Evolutionary conservation across 768 basidiomycete genomes (phyloP), one percentile per base, ranked within the genome.

Genomic region (Amanita pseudoporphyria): DNA sequence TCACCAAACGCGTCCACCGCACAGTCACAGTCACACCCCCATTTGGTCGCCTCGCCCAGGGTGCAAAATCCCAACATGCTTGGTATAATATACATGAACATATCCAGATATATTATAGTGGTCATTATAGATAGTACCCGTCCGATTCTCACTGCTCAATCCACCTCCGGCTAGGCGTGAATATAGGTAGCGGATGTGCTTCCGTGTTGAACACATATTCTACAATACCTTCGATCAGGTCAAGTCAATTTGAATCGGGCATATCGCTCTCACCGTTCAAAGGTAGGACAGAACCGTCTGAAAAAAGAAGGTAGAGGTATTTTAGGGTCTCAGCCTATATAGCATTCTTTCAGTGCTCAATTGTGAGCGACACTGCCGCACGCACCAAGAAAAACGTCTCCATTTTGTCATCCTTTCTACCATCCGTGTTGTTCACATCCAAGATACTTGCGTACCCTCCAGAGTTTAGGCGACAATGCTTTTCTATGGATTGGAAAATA

Each of bases 201-300:
- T 94, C 92, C 1, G 92, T 95, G 56, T 93, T 95, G 70, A 94
- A 92, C 13, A 94, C 88, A 59, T 87, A 83, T 62, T 82, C 86
- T 87, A 53, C 12, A 46, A 38, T 10, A 45, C 36, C 16, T 35
- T 30, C 16, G 19, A 26, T 22, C 19, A 39, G 45, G n/a, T 2
- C 21, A n/a, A 35, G 13, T 36, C 24, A 37, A n/a, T 3, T 9
- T 16, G 22, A 54, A n/a, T 50, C 9, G 3, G 21, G 35, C 51
- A 7, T 31, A 14, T 18, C 5, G 13, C 24, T 77, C 85, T 57
- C 56, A 92, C 91, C 69, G 49, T 81, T 73, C 52, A 96, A 62
- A 3, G 94, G 86, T 35, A 96, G 64, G 24, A 85, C 74, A 21
- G 59, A 72, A 3, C 73, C 73, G 56, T 95, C 92, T 33, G 85